Percentiles rank a stretch among this genome's conserved stretches.
phyloP scores from a whole-genome alignment of 306 rosid species.

The Potentilla sterilis region DNA sequence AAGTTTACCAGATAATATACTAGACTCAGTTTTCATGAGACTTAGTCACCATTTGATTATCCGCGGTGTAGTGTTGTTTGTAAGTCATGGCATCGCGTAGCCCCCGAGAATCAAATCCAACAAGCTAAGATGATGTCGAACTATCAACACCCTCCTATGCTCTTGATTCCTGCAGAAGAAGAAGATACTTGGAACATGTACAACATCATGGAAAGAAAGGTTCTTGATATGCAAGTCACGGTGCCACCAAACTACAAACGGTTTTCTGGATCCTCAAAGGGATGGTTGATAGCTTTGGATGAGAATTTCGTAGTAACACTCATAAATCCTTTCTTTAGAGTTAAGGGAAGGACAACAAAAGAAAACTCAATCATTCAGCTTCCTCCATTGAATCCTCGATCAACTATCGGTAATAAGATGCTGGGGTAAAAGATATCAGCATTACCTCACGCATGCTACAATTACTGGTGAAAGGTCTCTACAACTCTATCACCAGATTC shows the following conservation, averaged over 20 bases:
- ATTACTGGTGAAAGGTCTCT: too few species aligned
- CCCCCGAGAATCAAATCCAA: neutral
- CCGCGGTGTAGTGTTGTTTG: neutral
- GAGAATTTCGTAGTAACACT: neutral
- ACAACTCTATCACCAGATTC: too few species aligned
- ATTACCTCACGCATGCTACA: neutral
- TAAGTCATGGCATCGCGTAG: neutral
- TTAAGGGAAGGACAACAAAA: neutral
- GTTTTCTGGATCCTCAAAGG: slow-evolving; percentile 12
- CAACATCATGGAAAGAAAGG: too few species aligned
- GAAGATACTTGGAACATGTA: too few species aligned
- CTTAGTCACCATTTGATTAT: neutral
- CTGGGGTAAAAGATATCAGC: too few species aligned
- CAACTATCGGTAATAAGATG: too few species aligned
- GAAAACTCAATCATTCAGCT: neutral
- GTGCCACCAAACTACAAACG: neutral
- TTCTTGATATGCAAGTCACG: neutral
- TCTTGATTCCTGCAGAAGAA: neutral
- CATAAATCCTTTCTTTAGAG: neutral
- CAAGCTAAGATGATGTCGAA: neutral
- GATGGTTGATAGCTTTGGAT: slow-evolving; percentile 3
- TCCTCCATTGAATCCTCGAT: neutral
- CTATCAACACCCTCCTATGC: neutral
- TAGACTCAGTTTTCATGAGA: neutral
- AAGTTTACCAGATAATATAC: neutral